phyloP scores from a whole-genome alignment of 495 filamentous ascomycete genomes.

The Penicillium herquei region DNA sequence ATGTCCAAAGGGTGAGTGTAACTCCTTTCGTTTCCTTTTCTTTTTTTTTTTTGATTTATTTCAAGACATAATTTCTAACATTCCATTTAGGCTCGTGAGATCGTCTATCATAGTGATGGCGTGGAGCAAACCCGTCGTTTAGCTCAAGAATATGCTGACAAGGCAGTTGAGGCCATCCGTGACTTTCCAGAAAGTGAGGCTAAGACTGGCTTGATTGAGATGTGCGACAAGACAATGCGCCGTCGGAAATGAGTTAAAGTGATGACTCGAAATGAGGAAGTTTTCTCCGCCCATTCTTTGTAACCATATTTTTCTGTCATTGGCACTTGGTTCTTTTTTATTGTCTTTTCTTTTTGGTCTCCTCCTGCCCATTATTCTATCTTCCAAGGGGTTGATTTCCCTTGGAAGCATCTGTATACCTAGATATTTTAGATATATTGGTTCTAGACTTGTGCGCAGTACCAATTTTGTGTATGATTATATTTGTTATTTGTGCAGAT shows the following conservation, averaged over 20 bases:
- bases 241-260: constrained; percentile 66
- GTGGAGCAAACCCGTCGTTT: constrained; percentile 86
- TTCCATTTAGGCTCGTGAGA: constrained; percentile 68
- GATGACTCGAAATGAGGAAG: neutral
- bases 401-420: constrained; percentile 24
- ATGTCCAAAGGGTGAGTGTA: constrained; percentile 70
- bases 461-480: too few relatives aligned
- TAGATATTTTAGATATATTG: constrained; percentile 17
- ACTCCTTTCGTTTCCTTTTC: too few relatives aligned
- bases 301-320: constrained; percentile 24
- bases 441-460: constrained; percentile 1
- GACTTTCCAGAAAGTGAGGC: constrained; percentile 88
- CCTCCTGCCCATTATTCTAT: neutral
- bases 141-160: constrained; percentile 85
- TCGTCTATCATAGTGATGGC: constrained; percentile 80
- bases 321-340: constrained; percentile 7
- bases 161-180: constrained; percentile 78
- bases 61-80: neutral
- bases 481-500: too few relatives aligned
- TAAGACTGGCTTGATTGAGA: constrained; percentile 84
- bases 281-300: constrained; percentile 14
- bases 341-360: constrained; percentile 3
- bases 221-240: constrained; percentile 89
- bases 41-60: too few relatives aligned
- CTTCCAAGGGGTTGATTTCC: neutral